A percentile compares a stretch with the other conserved stretches of the same genome.
phyloP scores from a whole-genome alignment of 805 yeast genomes.

The Metschnikowia amazonensis region DNA sequence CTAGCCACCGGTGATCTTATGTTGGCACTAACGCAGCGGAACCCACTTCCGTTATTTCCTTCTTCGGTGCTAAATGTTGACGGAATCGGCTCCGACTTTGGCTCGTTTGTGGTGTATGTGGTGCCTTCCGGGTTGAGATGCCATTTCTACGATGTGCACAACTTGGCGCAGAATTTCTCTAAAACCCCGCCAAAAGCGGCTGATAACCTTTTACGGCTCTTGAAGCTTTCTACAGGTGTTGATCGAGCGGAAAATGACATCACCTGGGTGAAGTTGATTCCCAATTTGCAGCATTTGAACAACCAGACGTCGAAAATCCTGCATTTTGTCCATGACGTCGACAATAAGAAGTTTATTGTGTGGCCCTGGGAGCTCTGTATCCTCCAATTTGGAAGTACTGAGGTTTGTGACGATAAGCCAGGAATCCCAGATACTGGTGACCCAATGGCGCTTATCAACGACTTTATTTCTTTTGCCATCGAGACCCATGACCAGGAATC shows the following conservation, averaged over 20 bases:
- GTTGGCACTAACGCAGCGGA: slow-evolving; percentile 27
- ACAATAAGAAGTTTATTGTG: slow-evolving; percentile 51
- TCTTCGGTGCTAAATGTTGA: slow-evolving; percentile 21
- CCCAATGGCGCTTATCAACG: slow-evolving; percentile 34
- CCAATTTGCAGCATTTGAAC: slow-evolving; percentile 64
- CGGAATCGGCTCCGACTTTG: slow-evolving; percentile 9
- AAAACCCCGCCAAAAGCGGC: slow-evolving; percentile 23
- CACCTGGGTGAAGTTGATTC: slow-evolving; percentile 65
- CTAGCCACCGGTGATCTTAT: slow-evolving; percentile 38
- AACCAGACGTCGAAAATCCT: slow-evolving; percentile 64
- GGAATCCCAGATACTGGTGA: slow-evolving; percentile 12
- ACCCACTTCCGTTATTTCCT: slow-evolving; percentile 24
- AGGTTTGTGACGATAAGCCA: background rate
- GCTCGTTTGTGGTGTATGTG: slow-evolving; percentile 35
- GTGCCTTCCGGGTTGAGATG: slow-evolving; percentile 43
- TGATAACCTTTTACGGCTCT: slow-evolving; percentile 28
- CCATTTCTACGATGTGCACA: slow-evolving; percentile 33
- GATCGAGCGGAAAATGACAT: slow-evolving; percentile 26
- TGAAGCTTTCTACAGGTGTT: slow-evolving; percentile 30
- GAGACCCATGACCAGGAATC: slow-evolving; percentile 18
- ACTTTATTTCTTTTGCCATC: slow-evolving; percentile 22
- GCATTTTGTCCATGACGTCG: slow-evolving; percentile 50
- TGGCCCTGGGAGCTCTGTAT: slow-evolving; percentile 74
- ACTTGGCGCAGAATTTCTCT: slow-evolving; percentile 24
- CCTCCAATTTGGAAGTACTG: slow-evolving; percentile 44